Base-by-base conservation (phyloP, 176 grass and related monocot genomes). In the Oryza coarctata region DNA sequence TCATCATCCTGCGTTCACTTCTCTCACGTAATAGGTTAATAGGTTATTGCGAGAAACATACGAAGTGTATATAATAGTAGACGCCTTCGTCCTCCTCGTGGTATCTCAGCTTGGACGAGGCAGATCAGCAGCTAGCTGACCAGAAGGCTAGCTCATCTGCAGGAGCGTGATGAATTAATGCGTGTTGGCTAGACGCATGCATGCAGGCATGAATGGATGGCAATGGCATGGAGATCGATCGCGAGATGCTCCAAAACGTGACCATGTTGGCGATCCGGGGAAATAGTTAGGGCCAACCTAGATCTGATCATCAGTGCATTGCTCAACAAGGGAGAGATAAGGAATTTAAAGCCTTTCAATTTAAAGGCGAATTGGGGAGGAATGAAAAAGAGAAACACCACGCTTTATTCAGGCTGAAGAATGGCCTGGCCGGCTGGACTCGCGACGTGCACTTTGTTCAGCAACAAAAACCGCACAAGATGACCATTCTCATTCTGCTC, bases 391-490 rank as follows among this genome's bases (percentile, higher is more conserved):
- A 35, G 81, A 9, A 62, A 14, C 11, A 13, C 79, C n/a, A 29
- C 12, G 29, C 82, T 85, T 85, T 85, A 76, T 76, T 76, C 82
- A 20, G 47, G 60, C 6, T 2, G 10, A 8, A 75, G 74, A 70
- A 68, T 62, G 14, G 70, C 4, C 45, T 17, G 4, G 45, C 45
- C 43, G 13, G 12, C 3, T 75, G 62, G 81, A 77, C 82, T n/a
- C n/a, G 71, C 71, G 87, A 82, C 55, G 73, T 77, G 88, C 78
- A 60, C 88, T 82, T 50, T 68, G 83, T 89, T 86, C 58, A 65
- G 82, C 83, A 66, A 60, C 83, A 65, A 33, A 30, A 81, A 65
- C 22, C 6, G 83, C 72, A 78, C 58, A 14, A 25, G 67, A 78
- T 68, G 83, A 70, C 47, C 72, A 43, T 36, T 40, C 80, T 3